Percentiles rank a stretch among this genome's conserved stretches.
Evolutionary conservation across 352 stramenopile genomes (phyloP).

Genomic region (Phytophthora aleatoria): DNA sequence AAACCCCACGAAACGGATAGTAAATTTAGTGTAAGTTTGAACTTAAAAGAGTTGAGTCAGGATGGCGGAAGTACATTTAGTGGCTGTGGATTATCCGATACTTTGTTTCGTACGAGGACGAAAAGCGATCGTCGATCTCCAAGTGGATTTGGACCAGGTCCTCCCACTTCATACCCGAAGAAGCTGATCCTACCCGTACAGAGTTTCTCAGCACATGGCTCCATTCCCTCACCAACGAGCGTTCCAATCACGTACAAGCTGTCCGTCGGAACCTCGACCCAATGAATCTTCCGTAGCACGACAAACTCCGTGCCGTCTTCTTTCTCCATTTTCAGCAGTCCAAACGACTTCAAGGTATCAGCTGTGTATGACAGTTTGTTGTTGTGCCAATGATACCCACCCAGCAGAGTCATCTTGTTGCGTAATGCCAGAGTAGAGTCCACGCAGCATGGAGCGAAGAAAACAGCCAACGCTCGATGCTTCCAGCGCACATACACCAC

Average conservation of each 20-base stretch:
- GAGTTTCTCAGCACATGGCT: not conserved
- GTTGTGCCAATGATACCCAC: constrained; percentile 4
- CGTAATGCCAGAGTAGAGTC: constrained; percentile 8
- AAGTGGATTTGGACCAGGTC: not conserved
- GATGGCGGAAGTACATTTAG: not conserved
- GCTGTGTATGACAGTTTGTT: not conserved
- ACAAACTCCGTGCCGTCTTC: constrained; percentile 4
- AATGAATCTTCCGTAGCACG: not conserved
- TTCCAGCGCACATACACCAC: constrained; percentile 7
- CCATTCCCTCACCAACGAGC: not conserved
- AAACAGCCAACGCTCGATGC: constrained; percentile 11
- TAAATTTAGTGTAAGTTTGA: constrained; percentile 2
- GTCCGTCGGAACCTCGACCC: constrained; percentile 2
- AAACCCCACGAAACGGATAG: constrained; percentile 1
- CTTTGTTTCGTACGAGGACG: constrained; percentile 4
- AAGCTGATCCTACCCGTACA: not conserved
- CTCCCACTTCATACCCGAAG: not conserved
- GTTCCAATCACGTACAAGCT: constrained; percentile 1
- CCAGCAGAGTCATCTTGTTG: constrained; percentile 1
- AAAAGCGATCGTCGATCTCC: not conserved
- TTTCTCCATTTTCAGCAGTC: constrained; percentile 8
- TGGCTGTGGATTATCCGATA: not conserved
- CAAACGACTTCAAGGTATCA: constrained; percentile 6
- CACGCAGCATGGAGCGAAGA: constrained; percentile 11
- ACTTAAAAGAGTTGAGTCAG: not conserved